phyloP scores from a whole-genome alignment of 345 rosid genomes.

The Citrus reticulata region DNA sequence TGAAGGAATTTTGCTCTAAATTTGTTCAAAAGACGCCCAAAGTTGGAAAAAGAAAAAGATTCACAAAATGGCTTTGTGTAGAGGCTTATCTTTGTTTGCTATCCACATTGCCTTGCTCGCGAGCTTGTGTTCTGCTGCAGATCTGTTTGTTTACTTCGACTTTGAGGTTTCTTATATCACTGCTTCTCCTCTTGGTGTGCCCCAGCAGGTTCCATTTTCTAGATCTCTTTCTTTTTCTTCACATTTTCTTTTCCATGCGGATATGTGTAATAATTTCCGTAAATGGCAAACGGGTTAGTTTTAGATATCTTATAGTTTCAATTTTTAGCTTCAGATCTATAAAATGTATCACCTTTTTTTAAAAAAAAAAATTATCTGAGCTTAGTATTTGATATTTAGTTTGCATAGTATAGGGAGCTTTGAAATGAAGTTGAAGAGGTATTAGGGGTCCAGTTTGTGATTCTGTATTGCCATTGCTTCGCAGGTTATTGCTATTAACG shows the following conservation, averaged over 20 bases:
- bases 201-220: conserved; percentile 65
- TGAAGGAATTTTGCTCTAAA: background rate
- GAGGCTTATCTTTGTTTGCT: conserved; percentile 41
- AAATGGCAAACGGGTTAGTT: conserved; percentile 14
- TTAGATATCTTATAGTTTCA: conserved; percentile 31
- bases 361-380: background rate
- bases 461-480: conserved; percentile 20
- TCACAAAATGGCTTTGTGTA: conserved; percentile 46
- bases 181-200: conserved; percentile 95
- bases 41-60: background rate
- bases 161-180: conserved; percentile 91
- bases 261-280: conserved; percentile 16
- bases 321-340: conserved; percentile 49
- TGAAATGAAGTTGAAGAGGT: conserved; percentile 2
- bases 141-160: conserved; percentile 59
- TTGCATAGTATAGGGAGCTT: background rate
- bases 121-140: conserved; percentile 58
- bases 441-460: background rate
- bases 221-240: conserved; percentile 26
- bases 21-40: conserved; percentile 7
- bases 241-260: conserved; percentile 14
- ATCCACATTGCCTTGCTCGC: conserved; percentile 48
- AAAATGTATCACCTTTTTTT: conserved; percentile 15
- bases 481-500: conserved; percentile 96
- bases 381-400: conserved; percentile 12